A percentile compares a stretch with the other conserved stretches of the same genome.
Evolutionary conservation across 495 filamentous ascomycete genomes (phyloP).

Genomic region (Penicillium coprophilum): DNA sequence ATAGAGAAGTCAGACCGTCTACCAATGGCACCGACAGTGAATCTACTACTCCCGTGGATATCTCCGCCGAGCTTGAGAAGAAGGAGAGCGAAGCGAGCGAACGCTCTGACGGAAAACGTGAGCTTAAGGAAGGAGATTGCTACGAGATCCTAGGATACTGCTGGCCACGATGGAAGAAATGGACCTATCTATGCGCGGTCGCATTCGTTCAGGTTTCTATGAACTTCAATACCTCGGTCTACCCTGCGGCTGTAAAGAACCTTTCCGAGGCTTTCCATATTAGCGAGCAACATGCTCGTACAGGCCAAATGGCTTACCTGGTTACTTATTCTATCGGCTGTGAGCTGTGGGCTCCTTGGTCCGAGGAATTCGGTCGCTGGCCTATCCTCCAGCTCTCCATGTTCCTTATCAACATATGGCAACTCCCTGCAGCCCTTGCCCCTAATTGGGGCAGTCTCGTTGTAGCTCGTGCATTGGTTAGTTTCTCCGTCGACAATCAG

Average conservation of each 20-base stretch:
- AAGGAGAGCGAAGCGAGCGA: constrained; percentile 2
- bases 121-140: constrained; percentile 62
- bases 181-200: constrained; percentile 67
- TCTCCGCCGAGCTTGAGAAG: background rate
- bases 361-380: constrained; percentile 72
- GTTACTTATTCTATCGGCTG: constrained; percentile 74
- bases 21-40: background rate
- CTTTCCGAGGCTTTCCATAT: constrained; percentile 63
- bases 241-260: constrained; percentile 45
- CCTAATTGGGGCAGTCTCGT: constrained; percentile 66
- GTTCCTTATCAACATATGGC: constrained; percentile 71
- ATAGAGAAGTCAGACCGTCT: background rate
- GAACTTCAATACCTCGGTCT: constrained; percentile 61
- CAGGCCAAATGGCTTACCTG: constrained; percentile 67
- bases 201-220: constrained; percentile 75
- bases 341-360: constrained; percentile 80
- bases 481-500: background rate
- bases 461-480: constrained; percentile 59
- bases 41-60: background rate
- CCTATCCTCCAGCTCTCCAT: constrained; percentile 67
- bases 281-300: constrained; percentile 59
- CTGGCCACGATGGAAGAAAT: constrained; percentile 68
- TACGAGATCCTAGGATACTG: constrained; percentile 64
- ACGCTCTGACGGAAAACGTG: constrained; percentile 49
- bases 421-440: constrained; percentile 65